Evolutionary conservation across 2,329 filamentous ascomycete genomes (phyloP).

Genomic region (Pseudopyrenochaeta lycopersici): DNA sequence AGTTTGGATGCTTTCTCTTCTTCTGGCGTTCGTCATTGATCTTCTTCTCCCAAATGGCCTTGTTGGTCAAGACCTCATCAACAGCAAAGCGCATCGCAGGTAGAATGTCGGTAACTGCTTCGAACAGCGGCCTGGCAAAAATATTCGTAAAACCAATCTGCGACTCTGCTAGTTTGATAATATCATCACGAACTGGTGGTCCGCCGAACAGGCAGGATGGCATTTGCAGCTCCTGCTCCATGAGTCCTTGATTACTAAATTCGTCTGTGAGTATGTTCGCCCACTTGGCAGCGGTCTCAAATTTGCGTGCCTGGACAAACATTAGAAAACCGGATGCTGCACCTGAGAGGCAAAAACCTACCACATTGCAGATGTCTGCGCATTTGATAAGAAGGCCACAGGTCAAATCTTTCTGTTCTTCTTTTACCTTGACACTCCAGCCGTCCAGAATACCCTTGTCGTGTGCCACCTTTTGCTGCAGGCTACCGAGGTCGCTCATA

Average conservation of each 20-base stretch:
- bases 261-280: conserved; percentile 94
- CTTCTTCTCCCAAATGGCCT: conserved; percentile 73
- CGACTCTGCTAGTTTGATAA: conserved; percentile 81
- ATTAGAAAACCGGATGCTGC: conserved; percentile 5
- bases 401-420: conserved; percentile 80
- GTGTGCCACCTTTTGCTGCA: conserved; percentile 79
- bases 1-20: conserved; percentile 46
- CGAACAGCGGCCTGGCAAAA: conserved; percentile 91
- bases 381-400: conserved; percentile 97
- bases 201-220: conserved; percentile 83
- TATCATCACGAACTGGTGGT: conserved; percentile 82
- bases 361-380: conserved; percentile 98
- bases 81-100: conserved; percentile 86
- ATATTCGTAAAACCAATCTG: conserved; percentile 97
- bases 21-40: conserved; percentile 70
- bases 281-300: conserved; percentile 85
- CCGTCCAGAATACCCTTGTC: conserved; percentile 70
- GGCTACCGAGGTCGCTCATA: conserved; percentile 84
- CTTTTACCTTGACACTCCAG: conserved; percentile 79
- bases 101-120: conserved; percentile 84
- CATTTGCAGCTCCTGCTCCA: conserved; percentile 89
- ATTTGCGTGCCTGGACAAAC: conserved; percentile 75
- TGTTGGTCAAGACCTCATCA: conserved; percentile 81
- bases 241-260: conserved; percentile 89
- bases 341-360: conserved; percentile 61